Percentiles rank a stretch among this genome's conserved stretches.
Conservation (phyloP, 2,329 filamentous ascomycete genomes). For the Calonectria pteridis region DNA sequence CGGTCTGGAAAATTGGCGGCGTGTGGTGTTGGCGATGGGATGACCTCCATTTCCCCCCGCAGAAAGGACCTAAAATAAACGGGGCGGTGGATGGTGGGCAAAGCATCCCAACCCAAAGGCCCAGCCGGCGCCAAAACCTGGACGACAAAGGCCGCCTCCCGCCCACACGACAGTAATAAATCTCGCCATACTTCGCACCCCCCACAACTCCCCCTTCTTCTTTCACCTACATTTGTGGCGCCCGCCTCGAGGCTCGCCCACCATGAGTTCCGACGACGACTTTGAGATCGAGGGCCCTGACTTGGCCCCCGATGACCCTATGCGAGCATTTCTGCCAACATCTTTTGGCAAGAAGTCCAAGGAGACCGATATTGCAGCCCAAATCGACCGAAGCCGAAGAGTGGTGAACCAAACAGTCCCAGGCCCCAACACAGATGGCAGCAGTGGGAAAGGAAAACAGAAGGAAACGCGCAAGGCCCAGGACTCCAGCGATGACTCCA, state of each 20-base stretch:
- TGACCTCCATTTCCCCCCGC: constrained; percentile 32
- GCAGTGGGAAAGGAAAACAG: constrained; percentile 24
- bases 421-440: constrained; percentile 28
- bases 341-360: constrained; percentile 88
- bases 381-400: constrained; percentile 84
- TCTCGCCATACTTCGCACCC: constrained; percentile 28
- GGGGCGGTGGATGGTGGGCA: constrained; percentile 43
- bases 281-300: constrained; percentile 67
- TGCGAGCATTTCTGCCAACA: constrained; percentile 82
- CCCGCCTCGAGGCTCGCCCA: constrained; percentile 24
- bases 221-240: constrained; percentile 27
- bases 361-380: constrained; percentile 79
- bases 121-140: constrained; percentile 36
- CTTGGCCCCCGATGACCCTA: constrained; percentile 73
- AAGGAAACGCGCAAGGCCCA: constrained; percentile 45
- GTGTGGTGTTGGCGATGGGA: constrained; percentile 31
- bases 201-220: constrained; percentile 34
- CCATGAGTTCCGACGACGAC: constrained; percentile 73
- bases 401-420: constrained; percentile 44
- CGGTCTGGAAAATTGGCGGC: constrained; percentile 18
- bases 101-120: constrained; percentile 31
- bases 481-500: constrained; percentile 60
- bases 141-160: constrained; percentile 36
- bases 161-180: constrained; percentile 35
- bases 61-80: constrained; percentile 43